Base-by-base conservation (phyloP, 2,329 filamentous ascomycete genomes). In the Nigrospora oryzae region DNA sequence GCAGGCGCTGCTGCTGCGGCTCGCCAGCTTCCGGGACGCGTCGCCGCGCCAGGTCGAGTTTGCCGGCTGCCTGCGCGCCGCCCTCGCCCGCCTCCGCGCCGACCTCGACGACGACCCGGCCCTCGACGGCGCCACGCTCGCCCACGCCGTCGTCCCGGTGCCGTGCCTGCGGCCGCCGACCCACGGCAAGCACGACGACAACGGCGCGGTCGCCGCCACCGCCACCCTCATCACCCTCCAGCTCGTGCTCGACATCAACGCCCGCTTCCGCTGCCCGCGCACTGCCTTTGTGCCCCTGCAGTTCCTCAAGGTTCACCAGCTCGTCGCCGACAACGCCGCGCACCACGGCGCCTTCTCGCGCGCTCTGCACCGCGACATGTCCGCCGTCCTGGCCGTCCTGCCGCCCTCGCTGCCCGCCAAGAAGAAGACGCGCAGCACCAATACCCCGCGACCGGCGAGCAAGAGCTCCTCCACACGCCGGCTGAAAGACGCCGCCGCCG, bases 301-400 rank as follows among this genome's bases (percentile, higher is more conserved):
- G 36, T 79, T 86, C 51, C 86, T 86, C 65, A 80, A 77, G 50
- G 68, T 76, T 8, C 80, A 82, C 46, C 84, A 87, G 59, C 74
- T 83, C 48, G 71, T 78, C 0, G 75, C 81, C 52, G 66, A 71
- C 19, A 70, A 70, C 48, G 69, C 73, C 23, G 63, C 69, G 0
- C 75, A 79, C 50, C 72, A 80, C 37, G 69, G 77, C 4, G 72
- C 71, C 3, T 86, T 87, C 53, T 71, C 74, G 1, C 73, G 77
- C 45, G 71, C 72, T 30, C 69, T 83, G 3, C 75, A 81, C 53
- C 72, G 76, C 48, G 82, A 86, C 49, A 73, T 85, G 46, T 71
- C 72, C 13, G 17, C 40, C 33, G 23, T 36, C 8, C 28, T 42
- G 28, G 35, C 40, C 0, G 33, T 16, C 14, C 16, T 34, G 17